phyloP scores from a whole-genome alignment of 2,329 filamentous ascomycete genomes.

The Paraconiothyrium brasiliense region DNA sequence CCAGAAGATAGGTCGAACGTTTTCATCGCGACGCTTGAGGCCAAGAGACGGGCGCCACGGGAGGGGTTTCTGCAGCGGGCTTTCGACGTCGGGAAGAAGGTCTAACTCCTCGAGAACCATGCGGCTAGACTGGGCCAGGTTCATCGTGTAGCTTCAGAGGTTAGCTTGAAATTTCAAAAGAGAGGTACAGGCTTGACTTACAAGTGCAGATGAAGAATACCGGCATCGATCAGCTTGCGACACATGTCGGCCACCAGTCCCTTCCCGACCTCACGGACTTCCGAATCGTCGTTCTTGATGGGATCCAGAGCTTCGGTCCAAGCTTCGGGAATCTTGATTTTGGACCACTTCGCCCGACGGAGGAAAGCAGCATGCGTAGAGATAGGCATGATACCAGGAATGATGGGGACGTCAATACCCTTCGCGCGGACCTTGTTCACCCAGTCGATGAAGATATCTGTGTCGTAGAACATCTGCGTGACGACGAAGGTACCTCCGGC shows the following conservation, averaged over 20 bases:
- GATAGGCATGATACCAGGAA: slow-evolving; percentile 92
- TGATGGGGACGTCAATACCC: slow-evolving; percentile 84
- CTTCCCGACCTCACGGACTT: slow-evolving; percentile 89
- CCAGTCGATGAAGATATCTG: slow-evolving; percentile 93
- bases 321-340: slow-evolving; percentile 79
- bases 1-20: slow-evolving; percentile 99
- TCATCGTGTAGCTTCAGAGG: slow-evolving; percentile 85
- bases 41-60: slow-evolving; percentile 96
- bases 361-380: slow-evolving; percentile 94
- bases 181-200: slow-evolving; percentile 46
- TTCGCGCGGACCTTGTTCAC: slow-evolving; percentile 83
- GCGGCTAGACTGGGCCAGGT: slow-evolving; percentile 90
- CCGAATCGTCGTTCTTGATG: slow-evolving; percentile 95
- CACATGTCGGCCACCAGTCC: slow-evolving; percentile 90
- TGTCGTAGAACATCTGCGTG: slow-evolving; percentile 99
- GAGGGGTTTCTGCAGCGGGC: slow-evolving; percentile 85
- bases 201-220: slow-evolving; percentile 91
- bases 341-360: slow-evolving; percentile 88
- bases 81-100: slow-evolving; percentile 79
- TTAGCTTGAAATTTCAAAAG: slow-evolving; percentile 16
- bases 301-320: slow-evolving; percentile 88
- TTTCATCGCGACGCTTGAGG: slow-evolving; percentile 87
- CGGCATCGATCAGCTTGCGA: slow-evolving; percentile 80
- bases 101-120: slow-evolving; percentile 93
- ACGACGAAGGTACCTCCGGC: slow-evolving; percentile 93